Evolutionary conservation across 805 yeast species (phyloP), one percentile per base, ranked within the genome.

Genomic region (Phaffomyces opuntiae): DNA sequence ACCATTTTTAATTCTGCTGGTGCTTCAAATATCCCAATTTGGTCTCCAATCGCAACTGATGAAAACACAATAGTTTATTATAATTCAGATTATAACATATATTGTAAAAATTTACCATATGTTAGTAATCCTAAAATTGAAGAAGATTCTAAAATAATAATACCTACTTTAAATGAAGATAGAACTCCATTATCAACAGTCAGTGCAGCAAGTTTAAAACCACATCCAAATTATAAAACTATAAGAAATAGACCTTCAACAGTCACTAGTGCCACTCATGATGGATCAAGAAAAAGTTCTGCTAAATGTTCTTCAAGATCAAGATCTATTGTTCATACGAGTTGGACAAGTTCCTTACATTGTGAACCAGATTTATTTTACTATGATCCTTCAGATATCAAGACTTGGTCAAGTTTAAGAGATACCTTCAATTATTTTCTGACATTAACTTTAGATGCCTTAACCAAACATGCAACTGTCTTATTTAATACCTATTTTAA

Each of bases 11-110:
- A 57, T 44, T 63, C 69, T 34, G 49, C 64, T 16, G 65, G 65
- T 21, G 55, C 61, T 3, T 54, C 64, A 3, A 55, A 57, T 12
- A 62, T 63, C 4, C 76, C 78, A 0, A 61, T 75, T 14, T 84
- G 91, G 90, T 61, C 80, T 0, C 84, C 88, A 0, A 72, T 75
- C 40, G 64, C 75, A n/a, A 74, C 83, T 1, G 67, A 70, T 12
- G 73, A 70, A 43, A 83, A 80, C 19, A 74, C 74, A 42, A 60
- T 80, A 14, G 64, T 82, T 8, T 85, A 72, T 62, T 80, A 77
- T 61, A 79, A 81, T 54, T 74, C 78, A 31, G 77, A 77, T 32
- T 63, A 85, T 43, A 75, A 81, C 52, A 66, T 82, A 1, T 78
- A 75, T 52, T 77, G 87, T 51, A 70, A 72, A 36, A 73, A 76